Evolutionary conservation across 2,329 filamentous ascomycete species (phyloP), one percentile per base, ranked within the genome.

Genomic region (Coniochaeta sp.): DNA sequence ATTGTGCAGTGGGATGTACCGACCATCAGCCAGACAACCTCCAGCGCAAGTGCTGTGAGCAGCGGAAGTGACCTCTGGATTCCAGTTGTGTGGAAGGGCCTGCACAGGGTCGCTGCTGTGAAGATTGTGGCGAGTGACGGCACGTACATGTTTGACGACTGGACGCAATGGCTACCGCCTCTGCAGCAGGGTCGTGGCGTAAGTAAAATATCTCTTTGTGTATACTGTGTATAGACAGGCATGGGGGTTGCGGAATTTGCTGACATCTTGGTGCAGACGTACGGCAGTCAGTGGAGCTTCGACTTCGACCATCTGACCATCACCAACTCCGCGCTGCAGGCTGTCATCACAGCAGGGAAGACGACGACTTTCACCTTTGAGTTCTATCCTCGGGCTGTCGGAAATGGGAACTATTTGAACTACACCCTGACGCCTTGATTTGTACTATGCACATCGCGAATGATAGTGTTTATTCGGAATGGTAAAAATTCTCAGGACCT

Each of bases 1-100:
- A 65, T 85, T 3, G 73, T 85, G 1, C 79, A 82, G 62, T 87
- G 82, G 78, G 72, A 78, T 56, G 71, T 74, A 0, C 83, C 83
- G 1, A 68, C 64, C 1, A 62, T 81, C 2, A 57, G 31, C 3
- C 50, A 58, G n/a, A 56, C 52, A n/a, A 44, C 55, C 7, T 56
- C 56, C 2, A 22, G 52, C 7, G 62, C 62, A 11, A 61, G 36
- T 16, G 60, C 47, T 1, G 57, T 61, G 24, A 22, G 67, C 1
- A 59, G 67, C 0, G 71, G 72, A 6, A 64, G 67, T 24, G 72
- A 73, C n/a, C 67, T 85, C 1, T 65, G 67, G 0, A 80, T 86
- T 57, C 81, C 82, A 0, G 70, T 86, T 1, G 75, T 73, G 0
- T 85, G 79, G 75, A 75, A 77, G 6, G 83, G 83, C 0, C 63